Base-by-base conservation (phyloP, 305 asterid species). In the Ilex paraguariensis region DNA sequence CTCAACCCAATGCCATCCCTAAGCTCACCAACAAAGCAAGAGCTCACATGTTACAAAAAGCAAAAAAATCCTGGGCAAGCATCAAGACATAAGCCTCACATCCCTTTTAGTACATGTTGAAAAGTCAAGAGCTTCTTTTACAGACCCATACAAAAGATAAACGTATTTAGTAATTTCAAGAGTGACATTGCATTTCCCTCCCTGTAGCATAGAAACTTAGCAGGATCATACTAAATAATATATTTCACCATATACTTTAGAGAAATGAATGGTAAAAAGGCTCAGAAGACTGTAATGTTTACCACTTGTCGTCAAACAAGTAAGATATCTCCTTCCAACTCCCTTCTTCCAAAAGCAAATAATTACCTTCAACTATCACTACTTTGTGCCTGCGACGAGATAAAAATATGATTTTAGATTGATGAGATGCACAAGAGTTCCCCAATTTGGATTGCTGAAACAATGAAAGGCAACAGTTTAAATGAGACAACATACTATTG, bases 321-420 rank as follows among this genome's bases (percentile, higher is more conserved):
- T 78, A 74, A 63, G 97, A 80, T 73, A 93, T 65, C 67, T 87
- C 96, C 75, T 77, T 83, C 99, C 99, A 93, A 60, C 66, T 70
- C 30, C 79, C 89, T 60, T 86, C 88, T 33, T 86, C 92, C 81
- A 87, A 69, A 55, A 93, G 79, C 84, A 93, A 76, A 81, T 93
- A 93, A 73, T 87, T 87, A 52, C 96, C 97, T 81, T 90, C 99
- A 59, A 86, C 96, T 74, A 93, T 81, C 72, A 93, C 87, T 60
- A 93, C 84, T 79, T 93, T 93, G 84, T 93, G 97, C 78, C 97
- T 93, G 82, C 75, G 72, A 66, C 60, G 69, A 68, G 30, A 64
- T 45, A 65, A 64, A 52, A 6, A 12, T 30, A 64, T 53, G n/a
- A 42, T 33, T 48, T 62, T 48, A 68, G 70, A 30, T 32, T 30